These are phyloP conservation scores for Rhodotorula paludigena DNA, from an alignment of 768 basidiomycete genomes.

Conservation along the genomic window DNA sequence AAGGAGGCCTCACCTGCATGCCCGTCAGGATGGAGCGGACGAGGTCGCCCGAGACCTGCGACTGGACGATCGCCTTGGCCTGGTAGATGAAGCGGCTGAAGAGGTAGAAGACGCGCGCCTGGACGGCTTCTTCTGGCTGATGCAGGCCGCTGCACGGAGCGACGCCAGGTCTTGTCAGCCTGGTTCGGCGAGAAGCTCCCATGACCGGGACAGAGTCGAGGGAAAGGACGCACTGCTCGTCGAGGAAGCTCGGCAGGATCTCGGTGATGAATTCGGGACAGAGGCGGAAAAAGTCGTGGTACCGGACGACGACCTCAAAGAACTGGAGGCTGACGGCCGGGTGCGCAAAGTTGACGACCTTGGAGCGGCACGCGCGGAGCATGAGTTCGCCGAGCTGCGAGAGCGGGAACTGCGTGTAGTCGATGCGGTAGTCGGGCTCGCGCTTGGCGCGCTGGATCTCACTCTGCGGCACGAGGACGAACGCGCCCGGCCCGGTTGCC, in stretches of 20 bases:
- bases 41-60: constrained; percentile 55
- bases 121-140: constrained; percentile 62
- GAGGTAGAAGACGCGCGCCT: constrained; percentile 80
- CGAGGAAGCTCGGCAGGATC: constrained; percentile 81
- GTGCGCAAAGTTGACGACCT: constrained; percentile 65
- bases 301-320: constrained; percentile 87
- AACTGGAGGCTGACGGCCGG: constrained; percentile 79
- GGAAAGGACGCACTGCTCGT: constrained; percentile 58
- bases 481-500: constrained; percentile 75
- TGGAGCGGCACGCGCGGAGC: constrained; percentile 72
- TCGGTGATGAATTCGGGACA: constrained; percentile 82
- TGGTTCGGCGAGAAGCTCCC: not conserved
- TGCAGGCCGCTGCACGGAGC: constrained; percentile 68
- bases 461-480: constrained; percentile 67
- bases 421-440: constrained; percentile 48
- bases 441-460: constrained; percentile 51
- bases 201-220: not conserved
- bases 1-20: constrained; percentile 46
- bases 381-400: constrained; percentile 89
- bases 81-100: constrained; percentile 90
- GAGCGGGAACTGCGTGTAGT: constrained; percentile 54
- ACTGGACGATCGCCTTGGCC: constrained; percentile 63
- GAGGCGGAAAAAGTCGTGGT: constrained; percentile 93
- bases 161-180: too few relatives aligned
- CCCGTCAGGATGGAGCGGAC: constrained; percentile 62